phyloP scores from a whole-genome alignment of 1,284 basidiomycete species.

The Mrakiaceae sp. region DNA sequence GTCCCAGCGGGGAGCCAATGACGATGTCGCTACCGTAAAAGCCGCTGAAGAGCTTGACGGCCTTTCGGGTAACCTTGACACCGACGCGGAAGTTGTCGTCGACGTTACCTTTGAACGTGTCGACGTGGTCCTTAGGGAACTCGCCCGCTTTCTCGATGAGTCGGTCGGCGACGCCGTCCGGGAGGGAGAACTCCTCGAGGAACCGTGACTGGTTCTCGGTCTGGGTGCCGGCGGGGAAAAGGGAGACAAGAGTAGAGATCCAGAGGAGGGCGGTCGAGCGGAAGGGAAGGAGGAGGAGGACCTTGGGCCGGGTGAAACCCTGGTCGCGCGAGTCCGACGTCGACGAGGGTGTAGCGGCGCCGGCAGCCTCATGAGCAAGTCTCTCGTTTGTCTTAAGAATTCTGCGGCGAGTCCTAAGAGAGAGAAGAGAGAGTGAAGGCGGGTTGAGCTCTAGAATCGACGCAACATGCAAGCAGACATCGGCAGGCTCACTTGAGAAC shows the following conservation, averaged over 20 bases:
- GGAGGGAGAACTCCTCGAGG: conserved; percentile 67
- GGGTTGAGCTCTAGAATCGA: neutral
- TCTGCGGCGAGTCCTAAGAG: conserved; percentile 67
- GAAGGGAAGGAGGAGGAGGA: conserved; percentile 84
- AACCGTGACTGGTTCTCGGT: conserved; percentile 82
- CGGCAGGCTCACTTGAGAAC: conserved; percentile 55
- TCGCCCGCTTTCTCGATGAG: conserved; percentile 46
- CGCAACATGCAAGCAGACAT: neutral
- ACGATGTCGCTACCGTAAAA: conserved; percentile 89
- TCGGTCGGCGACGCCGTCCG: conserved; percentile 69
- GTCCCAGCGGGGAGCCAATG: conserved; percentile 81
- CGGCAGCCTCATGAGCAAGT: conserved; percentile 50
- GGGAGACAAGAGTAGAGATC: conserved; percentile 55
- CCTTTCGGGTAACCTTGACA: conserved; percentile 83
- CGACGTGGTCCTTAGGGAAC: conserved; percentile 81
- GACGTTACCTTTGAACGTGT: conserved; percentile 91
- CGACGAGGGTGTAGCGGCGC: conserved; percentile 38
- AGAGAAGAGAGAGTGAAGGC: conserved; percentile 9
- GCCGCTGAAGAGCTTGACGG: conserved; percentile 71
- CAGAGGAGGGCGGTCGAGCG: conserved; percentile 76
- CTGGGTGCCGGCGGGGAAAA: conserved; percentile 57
- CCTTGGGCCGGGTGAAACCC: conserved; percentile 91
- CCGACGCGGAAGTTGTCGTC: conserved; percentile 93
- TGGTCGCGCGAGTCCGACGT: conserved; percentile 76
- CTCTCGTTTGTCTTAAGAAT: conserved; percentile 93